Conservation (phyloP, 2,329 filamentous ascomycete species). For the Elsinoe arachidis region DNA sequence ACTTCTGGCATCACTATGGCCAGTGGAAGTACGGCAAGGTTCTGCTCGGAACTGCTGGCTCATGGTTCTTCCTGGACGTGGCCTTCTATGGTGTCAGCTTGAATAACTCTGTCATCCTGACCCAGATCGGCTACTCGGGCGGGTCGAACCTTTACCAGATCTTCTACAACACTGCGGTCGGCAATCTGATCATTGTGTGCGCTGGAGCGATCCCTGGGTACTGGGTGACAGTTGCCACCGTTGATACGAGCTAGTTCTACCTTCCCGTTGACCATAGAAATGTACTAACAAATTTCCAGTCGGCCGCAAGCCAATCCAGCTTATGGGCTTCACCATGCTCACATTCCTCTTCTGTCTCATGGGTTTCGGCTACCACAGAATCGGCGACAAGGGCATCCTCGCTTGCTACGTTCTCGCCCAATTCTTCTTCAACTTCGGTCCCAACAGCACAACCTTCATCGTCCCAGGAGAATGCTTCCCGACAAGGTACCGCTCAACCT, state of each 20-base stretch:
- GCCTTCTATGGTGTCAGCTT: constrained; percentile 53
- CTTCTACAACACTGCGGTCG: constrained; percentile 66
- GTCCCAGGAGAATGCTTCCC: constrained; percentile 45
- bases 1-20: constrained; percentile 63
- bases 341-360: constrained; percentile 43
- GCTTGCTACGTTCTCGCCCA: constrained; percentile 40
- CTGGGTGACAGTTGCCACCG: constrained; percentile 67
- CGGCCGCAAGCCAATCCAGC: constrained; percentile 71
- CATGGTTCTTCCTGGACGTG: constrained; percentile 73
- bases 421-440: constrained; percentile 48
- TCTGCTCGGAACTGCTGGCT: constrained; percentile 69
- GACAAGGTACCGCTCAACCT: constrained; percentile 40
- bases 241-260: constrained; percentile 51
- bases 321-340: constrained; percentile 43
- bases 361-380: constrained; percentile 40
- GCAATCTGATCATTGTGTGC: constrained; percentile 69
- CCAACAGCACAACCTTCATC: constrained; percentile 45
- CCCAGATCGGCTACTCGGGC: constrained; percentile 63
- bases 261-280: too few relatives aligned
- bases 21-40: constrained; percentile 64
- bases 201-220: constrained; percentile 75
- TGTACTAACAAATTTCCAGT: too few relatives aligned
- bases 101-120: constrained; percentile 66
- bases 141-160: constrained; percentile 57
- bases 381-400: constrained; percentile 35